These are phyloP conservation scores for Paraconiothyrium sp. DNA, from an alignment of 2,329 filamentous ascomycete species.

Conservation along the genomic window DNA sequence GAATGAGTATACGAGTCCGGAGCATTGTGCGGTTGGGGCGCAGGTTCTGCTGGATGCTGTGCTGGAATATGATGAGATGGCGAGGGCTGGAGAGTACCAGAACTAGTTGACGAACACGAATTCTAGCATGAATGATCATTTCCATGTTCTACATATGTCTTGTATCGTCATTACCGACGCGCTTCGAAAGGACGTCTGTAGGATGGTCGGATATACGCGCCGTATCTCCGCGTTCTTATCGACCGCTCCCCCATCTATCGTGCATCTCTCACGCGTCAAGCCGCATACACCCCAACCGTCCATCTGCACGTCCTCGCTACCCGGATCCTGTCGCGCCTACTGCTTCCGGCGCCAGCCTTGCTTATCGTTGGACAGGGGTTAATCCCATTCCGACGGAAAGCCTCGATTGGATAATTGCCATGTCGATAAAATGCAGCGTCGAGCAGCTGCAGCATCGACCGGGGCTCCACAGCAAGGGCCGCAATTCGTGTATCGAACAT, in stretches of 20 bases:
- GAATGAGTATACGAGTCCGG: constrained; percentile 53
- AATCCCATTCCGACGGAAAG: constrained; percentile 16
- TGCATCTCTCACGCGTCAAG: not conserved
- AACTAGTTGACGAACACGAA: not conserved
- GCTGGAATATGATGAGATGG: constrained; percentile 33
- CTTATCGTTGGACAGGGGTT: constrained; percentile 6
- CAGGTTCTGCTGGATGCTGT: constrained; percentile 57
- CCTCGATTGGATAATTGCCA: not conserved
- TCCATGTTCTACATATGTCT: too few species aligned
- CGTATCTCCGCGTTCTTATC: constrained; percentile 5
- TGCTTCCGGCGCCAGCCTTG: not conserved
- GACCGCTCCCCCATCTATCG: constrained; percentile 5
- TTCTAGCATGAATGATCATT: not conserved
- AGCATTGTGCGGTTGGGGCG: constrained; percentile 55
- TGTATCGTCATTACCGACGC: too few species aligned
- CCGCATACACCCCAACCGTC: not conserved
- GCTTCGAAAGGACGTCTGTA: too few species aligned
- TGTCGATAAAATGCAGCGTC: constrained; percentile 16
- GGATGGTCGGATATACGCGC: not conserved
- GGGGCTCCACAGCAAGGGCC: not conserved
- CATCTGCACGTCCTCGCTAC: not conserved
- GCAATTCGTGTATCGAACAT: constrained; percentile 13
- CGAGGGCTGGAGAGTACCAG: constrained; percentile 24
- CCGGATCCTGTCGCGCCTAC: not conserved
- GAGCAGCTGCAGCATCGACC: constrained; percentile 3